Base-by-base conservation (phyloP, 352 stramenopile genomes). In the Phytophthora idaei region DNA sequence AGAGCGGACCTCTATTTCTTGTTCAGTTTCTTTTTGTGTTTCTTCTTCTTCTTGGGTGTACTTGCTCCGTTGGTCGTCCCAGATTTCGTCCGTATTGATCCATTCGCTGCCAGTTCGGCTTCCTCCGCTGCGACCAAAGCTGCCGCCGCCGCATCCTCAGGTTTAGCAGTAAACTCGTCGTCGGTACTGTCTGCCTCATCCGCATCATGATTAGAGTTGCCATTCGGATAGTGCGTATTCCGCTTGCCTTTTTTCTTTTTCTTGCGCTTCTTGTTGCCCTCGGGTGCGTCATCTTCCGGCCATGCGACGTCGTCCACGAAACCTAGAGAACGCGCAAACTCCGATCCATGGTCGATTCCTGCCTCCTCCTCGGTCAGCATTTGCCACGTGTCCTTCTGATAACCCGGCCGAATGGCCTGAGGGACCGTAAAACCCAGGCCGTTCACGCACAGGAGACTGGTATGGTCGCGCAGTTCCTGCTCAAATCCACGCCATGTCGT, bases 251-350 rank as follows among this genome's bases (percentile, higher is more conserved):
- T 88, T 69, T 86, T 89, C 73, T 89, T 90, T 64, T 90, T 92
- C 73, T 94, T 94, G 57, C 90, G 91, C 75, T 92, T 92, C 41
- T 80, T 76, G n/a, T 59, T 72, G 31, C 69, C 67, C 21, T 89
- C 72, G 17, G 50, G 57, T 21, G 51, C 54, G 63, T 87, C 74
- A 14, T 92, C 80, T 28, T 92, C 85, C 1, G 87, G 86, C 85
- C 87, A 96, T 47, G 87, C 85, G 3, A 94, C 83, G 66, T 96
- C 86, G 50, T 96, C 88, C 21, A 94, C 69, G 56, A 95, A 95
- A 32, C 87, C 87, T 14, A 95, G 65, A 57, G 83, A 89, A 29
- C 81, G 78, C 2, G 87, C 87, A 71, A 86, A 95, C 48, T 94
- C 86, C 0, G 87, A 95, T 41, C 87, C 86, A 57, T 93, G 85